Conservation (phyloP, 306 rosid species). For the Prunus mume region DNA sequence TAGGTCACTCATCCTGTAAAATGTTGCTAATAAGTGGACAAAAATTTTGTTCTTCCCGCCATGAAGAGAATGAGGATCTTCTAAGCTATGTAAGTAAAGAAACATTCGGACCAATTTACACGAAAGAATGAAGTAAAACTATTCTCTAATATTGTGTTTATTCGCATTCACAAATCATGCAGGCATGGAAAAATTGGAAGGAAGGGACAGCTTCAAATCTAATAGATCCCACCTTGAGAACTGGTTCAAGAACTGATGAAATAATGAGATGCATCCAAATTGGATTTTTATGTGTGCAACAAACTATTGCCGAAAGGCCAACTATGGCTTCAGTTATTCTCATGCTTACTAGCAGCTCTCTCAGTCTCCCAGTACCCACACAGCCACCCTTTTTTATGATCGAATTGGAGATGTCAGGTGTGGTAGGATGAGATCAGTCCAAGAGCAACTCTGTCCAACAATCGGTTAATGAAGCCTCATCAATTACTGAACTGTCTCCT, state of each 20-base stretch:
- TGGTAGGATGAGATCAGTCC: neutral
- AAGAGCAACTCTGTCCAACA: neutral
- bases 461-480: neutral
- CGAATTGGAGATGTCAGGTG: neutral
- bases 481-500: neutral
- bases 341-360: neutral
- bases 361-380: neutral
- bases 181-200: slow-evolving; percentile 1
- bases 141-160: neutral
- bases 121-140: no score
- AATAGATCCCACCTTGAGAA: neutral
- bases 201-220: neutral
- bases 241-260: neutral
- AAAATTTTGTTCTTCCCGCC: neutral
- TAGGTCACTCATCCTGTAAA: no score
- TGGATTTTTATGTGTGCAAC: neutral
- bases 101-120: no score
- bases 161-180: neutral
- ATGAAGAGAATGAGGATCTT: neutral
- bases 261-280: neutral
- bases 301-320: neutral
- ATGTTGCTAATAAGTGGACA: slow-evolving; percentile 1
- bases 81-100: neutral
- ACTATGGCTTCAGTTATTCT: neutral
- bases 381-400: neutral